Conservation (phyloP, 2,329 filamentous ascomycete species). For the Penicillium sp. region DNA sequence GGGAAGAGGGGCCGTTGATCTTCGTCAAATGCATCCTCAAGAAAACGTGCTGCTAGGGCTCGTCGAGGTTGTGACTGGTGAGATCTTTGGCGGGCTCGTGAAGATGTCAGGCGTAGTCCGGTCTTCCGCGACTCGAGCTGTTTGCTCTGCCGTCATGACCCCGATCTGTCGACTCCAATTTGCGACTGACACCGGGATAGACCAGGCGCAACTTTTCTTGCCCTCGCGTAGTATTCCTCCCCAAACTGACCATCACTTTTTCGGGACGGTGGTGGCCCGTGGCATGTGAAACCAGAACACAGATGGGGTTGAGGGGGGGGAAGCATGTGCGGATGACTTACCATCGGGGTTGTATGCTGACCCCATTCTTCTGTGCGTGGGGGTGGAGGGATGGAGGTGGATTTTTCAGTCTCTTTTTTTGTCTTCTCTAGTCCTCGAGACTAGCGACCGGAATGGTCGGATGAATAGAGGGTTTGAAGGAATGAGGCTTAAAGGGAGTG, state of each 20-base stretch:
- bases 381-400: not conserved
- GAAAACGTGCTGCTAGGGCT: constrained; percentile 8
- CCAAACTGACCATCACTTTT: not conserved
- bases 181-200: not conserved
- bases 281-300: constrained; percentile 26
- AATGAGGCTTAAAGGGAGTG: constrained; percentile 29
- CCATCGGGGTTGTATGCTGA: constrained; percentile 43
- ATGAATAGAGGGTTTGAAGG: constrained; percentile 10
- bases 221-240: not conserved
- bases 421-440: not conserved
- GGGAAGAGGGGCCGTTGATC: constrained; percentile 7
- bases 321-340: constrained; percentile 36
- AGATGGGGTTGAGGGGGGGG: constrained; percentile 7
- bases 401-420: constrained; percentile 6
- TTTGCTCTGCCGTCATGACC: not conserved
- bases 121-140: not conserved
- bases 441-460: constrained; percentile 6
- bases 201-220: constrained; percentile 1
- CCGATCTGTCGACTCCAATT: not conserved
- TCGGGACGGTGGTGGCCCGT: constrained; percentile 8
- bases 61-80: not conserved
- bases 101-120: not conserved
- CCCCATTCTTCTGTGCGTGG: constrained; percentile 35
- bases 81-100: not conserved
- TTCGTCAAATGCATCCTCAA: constrained; percentile 23